Base-by-base conservation (phyloP, 768 basidiomycete species). In the Mycena floridula region DNA sequence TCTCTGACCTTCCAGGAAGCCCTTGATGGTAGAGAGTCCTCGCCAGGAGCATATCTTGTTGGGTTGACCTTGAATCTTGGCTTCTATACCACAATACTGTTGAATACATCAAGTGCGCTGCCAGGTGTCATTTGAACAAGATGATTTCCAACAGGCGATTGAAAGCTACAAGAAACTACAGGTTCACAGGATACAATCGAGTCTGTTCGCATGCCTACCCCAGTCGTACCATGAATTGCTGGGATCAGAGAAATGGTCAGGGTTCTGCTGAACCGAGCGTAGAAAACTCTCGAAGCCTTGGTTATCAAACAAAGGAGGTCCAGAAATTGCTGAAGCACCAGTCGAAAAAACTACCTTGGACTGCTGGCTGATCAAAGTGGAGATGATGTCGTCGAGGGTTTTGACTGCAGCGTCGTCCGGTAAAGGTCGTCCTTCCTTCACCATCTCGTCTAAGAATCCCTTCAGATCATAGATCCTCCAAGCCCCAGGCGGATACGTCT, bases 371-470 rank as follows among this genome's bases (percentile, higher is more conserved):
- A n/a, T n/a, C n/a, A n/a, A n/a, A n/a, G n/a, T n/a, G n/a, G n/a
- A n/a, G n/a, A n/a, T n/a, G n/a, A n/a, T n/a, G n/a, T n/a, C n/a
- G n/a, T n/a, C n/a, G n/a, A n/a, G n/a, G n/a, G n/a, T n/a, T n/a
- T n/a, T n/a, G n/a, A n/a, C n/a, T n/a, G n/a, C n/a, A n/a, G n/a
- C n/a, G n/a, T n/a, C n/a, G n/a, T n/a, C n/a, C 7, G 18, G 18
- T 7, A 18, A 18, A 35, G 3, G 15, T 18, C 32, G 13, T 7
- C 7, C 32, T 35, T 35, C 32, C 7, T 35, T 35, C 32, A 15
- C 32, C 51, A 59, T 58, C 36, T 50, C 55, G 15, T 40, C 18
- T 40, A 61, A 41, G 41, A 58, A 64, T 2, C 44, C 46, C 0
- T 25, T 12, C 12, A 62, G 25, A 43, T 50, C 50, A 26, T 36